phyloP scores from a whole-genome alignment of 1,284 basidiomycete species.

The Dichomitus squalens region DNA sequence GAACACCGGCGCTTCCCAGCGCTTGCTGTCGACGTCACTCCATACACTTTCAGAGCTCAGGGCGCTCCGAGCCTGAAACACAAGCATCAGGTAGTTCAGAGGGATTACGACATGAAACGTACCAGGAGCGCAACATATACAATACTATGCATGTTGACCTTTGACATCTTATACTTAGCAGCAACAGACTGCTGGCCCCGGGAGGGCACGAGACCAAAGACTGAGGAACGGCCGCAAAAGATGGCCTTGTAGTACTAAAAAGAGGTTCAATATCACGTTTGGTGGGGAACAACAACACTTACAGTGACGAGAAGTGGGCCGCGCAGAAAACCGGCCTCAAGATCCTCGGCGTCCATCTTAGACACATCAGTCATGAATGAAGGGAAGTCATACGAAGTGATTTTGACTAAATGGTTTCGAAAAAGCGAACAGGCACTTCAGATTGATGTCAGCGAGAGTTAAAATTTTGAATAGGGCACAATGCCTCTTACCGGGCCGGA shows the following conservation, averaged over 20 bases:
- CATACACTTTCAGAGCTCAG: too few relatives aligned
- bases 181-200: not conserved
- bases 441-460: not conserved
- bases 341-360: not conserved
- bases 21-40: too few relatives aligned
- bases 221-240: not conserved
- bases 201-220: not conserved
- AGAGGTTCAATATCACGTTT: not conserved
- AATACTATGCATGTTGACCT: not conserved
- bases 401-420: not conserved
- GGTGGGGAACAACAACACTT: not conserved
- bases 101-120: too few relatives aligned
- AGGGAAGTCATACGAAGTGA: not conserved
- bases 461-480: too few relatives aligned
- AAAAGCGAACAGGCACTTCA: not conserved
- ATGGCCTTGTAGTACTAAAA: not conserved
- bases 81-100: too few relatives aligned
- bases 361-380: not conserved
- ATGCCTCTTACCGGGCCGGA: not conserved
- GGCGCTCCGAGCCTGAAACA: too few relatives aligned
- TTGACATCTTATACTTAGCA: not conserved
- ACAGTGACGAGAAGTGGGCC: not conserved
- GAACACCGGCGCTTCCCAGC: too few relatives aligned
- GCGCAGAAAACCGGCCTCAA: not conserved
- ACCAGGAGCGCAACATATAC: not conserved